These are phyloP conservation scores for Dictyophora rubrovolvata DNA, from an alignment of 768 basidiomycete species.

Conservation along the genomic window DNA sequence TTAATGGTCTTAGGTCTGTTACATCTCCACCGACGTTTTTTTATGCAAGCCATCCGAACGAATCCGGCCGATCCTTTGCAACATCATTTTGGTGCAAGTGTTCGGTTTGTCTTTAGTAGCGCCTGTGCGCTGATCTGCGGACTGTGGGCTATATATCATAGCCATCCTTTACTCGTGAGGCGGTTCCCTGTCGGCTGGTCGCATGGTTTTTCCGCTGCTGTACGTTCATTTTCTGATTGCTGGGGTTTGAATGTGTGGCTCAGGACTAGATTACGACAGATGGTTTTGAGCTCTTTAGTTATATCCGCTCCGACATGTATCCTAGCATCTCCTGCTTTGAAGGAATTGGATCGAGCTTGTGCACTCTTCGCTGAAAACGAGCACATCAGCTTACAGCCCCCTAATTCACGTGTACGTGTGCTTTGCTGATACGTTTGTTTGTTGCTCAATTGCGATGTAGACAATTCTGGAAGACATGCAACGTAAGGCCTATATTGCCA, in stretches of 20 bases:
- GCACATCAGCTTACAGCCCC: conserved; percentile 4
- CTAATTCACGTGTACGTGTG: neutral
- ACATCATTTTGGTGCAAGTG: conserved; percentile 61
- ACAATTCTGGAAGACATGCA: conserved; percentile 8
- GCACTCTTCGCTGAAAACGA: conserved; percentile 28
- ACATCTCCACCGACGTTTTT: conserved; percentile 66
- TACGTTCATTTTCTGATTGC: conserved; percentile 23
- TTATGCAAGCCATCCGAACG: conserved; percentile 61
- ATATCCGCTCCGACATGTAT: conserved; percentile 34
- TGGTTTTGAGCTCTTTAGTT: conserved; percentile 68
- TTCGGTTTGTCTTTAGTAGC: conserved; percentile 65
- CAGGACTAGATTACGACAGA: conserved; percentile 48
- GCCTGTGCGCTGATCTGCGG: conserved; percentile 61
- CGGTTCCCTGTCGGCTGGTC: conserved; percentile 49
- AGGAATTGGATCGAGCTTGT: conserved; percentile 66
- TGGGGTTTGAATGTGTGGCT: neutral
- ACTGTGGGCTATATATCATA: conserved; percentile 57
- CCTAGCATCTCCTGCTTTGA: conserved; percentile 63
- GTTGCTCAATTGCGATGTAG: neutral
- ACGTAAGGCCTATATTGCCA: conserved; percentile 6
- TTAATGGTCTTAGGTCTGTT: conserved; percentile 38
- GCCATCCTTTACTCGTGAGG: conserved; percentile 51
- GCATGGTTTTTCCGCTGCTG: conserved; percentile 51
- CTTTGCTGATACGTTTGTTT: neutral
- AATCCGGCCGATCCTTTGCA: conserved; percentile 66